These are phyloP conservation scores for Paradendryphiella salina DNA, from an alignment of 2,329 filamentous ascomycete genomes.

Conservation along the genomic window DNA sequence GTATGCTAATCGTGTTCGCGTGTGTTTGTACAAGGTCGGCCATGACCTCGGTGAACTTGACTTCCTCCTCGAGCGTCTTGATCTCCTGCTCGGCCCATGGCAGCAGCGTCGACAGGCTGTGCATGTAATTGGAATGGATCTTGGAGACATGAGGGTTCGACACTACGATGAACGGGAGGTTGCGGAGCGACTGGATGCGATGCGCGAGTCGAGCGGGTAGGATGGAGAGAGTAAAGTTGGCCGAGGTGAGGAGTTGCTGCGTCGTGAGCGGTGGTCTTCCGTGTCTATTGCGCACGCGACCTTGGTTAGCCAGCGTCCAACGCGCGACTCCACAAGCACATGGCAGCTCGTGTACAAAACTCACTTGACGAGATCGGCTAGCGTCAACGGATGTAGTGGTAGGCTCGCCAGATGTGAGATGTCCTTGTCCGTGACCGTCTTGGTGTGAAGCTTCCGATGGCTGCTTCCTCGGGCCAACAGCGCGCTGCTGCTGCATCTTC, in stretches of 20 bases:
- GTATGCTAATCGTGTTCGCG: conserved; percentile 87
- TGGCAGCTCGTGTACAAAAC: conserved; percentile 18
- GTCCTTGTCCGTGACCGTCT: conserved; percentile 66
- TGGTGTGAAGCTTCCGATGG: conserved; percentile 42
- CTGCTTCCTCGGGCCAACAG: conserved; percentile 23
- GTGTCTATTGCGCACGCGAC: conserved; percentile 52
- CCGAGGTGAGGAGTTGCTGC: conserved; percentile 79
- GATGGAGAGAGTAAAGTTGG: conserved; percentile 92
- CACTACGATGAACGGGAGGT: conserved; percentile 95
- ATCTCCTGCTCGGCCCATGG: conserved; percentile 78
- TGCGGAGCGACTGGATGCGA: conserved; percentile 88
- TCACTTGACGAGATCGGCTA: conserved; percentile 87
- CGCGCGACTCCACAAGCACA: background rate
- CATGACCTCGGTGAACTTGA: conserved; percentile 87
- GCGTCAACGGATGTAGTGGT: conserved; percentile 77
- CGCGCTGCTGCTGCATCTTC: conserved; percentile 19
- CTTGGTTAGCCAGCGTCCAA: conserved; percentile 10
- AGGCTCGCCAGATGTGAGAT: conserved; percentile 77
- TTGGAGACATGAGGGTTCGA: conserved; percentile 93
- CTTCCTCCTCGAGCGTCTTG: conserved; percentile 80
- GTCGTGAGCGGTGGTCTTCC: conserved; percentile 84
- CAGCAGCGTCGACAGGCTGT: conserved; percentile 86
- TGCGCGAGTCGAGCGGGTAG: conserved; percentile 90
- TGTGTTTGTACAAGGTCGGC: conserved; percentile 95
- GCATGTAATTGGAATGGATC: conserved; percentile 95